A percentile compares a stretch with the other conserved stretches of the same genome.
These are phyloP conservation scores for Luffa aegyptiaca DNA, from an alignment of 306 rosid species.

Conservation along the genomic window DNA sequence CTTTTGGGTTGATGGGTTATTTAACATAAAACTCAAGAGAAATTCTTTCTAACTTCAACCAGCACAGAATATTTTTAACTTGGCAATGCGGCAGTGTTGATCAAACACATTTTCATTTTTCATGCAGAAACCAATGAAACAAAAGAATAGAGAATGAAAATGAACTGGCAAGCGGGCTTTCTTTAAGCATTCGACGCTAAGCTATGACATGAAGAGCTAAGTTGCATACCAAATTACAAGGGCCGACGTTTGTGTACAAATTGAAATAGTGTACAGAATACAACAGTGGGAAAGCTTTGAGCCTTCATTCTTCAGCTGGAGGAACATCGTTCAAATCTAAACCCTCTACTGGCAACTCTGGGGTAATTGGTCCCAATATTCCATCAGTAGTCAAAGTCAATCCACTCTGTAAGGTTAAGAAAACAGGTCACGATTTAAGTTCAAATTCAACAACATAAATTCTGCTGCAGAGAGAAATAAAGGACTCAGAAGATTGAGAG, in stretches of 20 bases:
- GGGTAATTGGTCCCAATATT: slow-evolving; percentile 70
- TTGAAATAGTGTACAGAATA: not conserved
- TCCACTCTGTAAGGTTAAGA: slow-evolving; percentile 61
- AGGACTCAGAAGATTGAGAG: not conserved
- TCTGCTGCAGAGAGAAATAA: not conserved
- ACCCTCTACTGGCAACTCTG: slow-evolving; percentile 85
- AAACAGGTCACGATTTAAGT: not conserved
- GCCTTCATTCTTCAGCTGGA: slow-evolving; percentile 31
- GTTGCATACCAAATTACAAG: not conserved
- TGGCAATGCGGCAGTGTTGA: not conserved
- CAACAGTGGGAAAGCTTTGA: not conserved
- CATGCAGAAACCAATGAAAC: not conserved
- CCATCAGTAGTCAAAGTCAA: slow-evolving; percentile 71
- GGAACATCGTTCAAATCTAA: slow-evolving; percentile 67
- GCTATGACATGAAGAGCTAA: slow-evolving; percentile 1
- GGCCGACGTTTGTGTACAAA: not conserved
- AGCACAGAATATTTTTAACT: not conserved
- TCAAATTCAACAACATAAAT: not conserved
- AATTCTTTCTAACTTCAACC: not conserved
- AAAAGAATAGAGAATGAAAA: not conserved
- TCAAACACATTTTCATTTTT: not conserved
- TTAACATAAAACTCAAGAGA: not conserved
- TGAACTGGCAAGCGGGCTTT: not conserved
- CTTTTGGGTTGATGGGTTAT: too few relatives aligned
- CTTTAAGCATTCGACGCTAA: not conserved